A percentile compares a stretch with the other conserved stretches of the same genome.
phyloP scores from a whole-genome alignment of 768 basidiomycete genomes.

The Boletus bicolor region DNA sequence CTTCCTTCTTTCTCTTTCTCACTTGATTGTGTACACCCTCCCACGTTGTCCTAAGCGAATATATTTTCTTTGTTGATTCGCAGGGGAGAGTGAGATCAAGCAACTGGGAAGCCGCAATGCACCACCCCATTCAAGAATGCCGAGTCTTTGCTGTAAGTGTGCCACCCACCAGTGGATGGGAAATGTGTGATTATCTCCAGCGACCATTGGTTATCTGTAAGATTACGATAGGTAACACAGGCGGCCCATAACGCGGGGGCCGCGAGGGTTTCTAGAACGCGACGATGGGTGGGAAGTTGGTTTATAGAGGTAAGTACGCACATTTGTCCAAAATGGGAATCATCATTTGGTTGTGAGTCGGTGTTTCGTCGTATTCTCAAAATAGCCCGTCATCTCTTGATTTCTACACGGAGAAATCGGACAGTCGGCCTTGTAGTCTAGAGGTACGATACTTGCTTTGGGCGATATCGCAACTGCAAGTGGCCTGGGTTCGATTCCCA shows the following conservation, averaged over 20 bases:
- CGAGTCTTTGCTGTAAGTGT: not conserved
- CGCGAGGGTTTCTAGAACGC: too few species aligned
- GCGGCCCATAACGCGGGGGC: too few species aligned
- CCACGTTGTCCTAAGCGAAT: not conserved
- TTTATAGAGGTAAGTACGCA: too few species aligned
- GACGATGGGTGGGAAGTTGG: too few species aligned
- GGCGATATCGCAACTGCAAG: conserved; percentile 22
- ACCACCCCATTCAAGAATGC: not conserved
- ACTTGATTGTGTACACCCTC: not conserved
- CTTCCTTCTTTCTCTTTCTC: not conserved
- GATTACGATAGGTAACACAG: too few species aligned
- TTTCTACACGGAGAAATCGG: accelerated
- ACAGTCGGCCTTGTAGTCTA: conserved; percentile 32
- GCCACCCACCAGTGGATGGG: too few species aligned
- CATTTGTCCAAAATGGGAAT: too few species aligned
- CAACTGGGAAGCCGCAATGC: not conserved
- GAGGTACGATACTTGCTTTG: conserved; percentile 37
- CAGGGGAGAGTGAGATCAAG: not conserved
- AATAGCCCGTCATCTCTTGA: not conserved
- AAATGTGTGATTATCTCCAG: too few species aligned
- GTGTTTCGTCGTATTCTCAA: too few species aligned
- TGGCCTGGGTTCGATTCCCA: conserved; percentile 42
- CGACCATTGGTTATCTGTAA: too few species aligned
- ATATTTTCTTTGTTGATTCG: not conserved
- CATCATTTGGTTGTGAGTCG: too few species aligned